These are phyloP conservation scores for Candida insectorum DNA, from an alignment of 805 yeast species.

Conservation along the genomic window DNA sequence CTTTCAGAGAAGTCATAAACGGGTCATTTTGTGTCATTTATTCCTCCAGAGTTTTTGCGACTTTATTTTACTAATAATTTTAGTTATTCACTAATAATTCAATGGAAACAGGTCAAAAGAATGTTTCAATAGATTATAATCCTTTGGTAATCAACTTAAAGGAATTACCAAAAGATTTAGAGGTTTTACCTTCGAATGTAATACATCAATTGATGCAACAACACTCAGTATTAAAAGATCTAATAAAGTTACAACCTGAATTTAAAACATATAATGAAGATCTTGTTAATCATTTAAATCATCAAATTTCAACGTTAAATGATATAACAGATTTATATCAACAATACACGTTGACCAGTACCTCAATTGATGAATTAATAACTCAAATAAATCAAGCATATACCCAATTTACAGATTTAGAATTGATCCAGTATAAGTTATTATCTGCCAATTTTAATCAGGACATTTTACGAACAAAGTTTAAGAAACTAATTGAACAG, in stretches of 20 bases:
- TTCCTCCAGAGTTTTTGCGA: no score
- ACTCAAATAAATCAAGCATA: conserved; percentile 21
- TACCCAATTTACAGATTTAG: conserved; percentile 31
- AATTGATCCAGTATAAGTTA: conserved; percentile 37
- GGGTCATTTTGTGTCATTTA: no score
- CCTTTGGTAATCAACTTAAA: conserved; percentile 1
- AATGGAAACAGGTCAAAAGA: no score
- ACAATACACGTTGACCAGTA: conserved; percentile 19
- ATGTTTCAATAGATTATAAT: no score
- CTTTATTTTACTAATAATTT: no score
- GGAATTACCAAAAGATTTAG: conserved; percentile 20
- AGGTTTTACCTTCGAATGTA: conserved; percentile 25
- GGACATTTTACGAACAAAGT: conserved; percentile 27
- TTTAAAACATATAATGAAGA: conserved; percentile 15
- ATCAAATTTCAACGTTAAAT: conserved; percentile 18
- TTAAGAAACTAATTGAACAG: conserved; percentile 19
- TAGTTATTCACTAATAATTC: no score
- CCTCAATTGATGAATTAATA: conserved; percentile 22
- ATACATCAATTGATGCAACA: conserved; percentile 24
- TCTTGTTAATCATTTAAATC: conserved; percentile 12
- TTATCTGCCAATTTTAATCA: conserved; percentile 35
- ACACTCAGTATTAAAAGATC: conserved; percentile 29
- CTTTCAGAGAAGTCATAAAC: no score
- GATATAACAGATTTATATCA: conserved; percentile 16
- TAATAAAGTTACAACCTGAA: conserved; percentile 21